Evolutionary conservation across 1,139 yeast species (phyloP).

Genomic region (Zygosaccharomyces sapae): DNA sequence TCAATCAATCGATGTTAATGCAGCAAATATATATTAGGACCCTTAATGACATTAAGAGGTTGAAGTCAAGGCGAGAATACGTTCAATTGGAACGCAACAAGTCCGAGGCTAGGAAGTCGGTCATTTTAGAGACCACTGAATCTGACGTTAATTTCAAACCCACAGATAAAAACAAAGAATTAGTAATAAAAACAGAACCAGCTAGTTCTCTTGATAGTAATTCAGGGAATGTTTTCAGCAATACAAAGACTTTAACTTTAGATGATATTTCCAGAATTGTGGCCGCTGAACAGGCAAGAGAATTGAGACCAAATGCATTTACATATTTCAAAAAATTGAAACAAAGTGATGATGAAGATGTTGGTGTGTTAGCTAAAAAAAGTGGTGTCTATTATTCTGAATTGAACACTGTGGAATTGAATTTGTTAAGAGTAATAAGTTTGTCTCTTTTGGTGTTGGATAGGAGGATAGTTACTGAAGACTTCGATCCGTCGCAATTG

Average conservation of each 20-base stretch:
- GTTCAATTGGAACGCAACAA: conserved; percentile 56
- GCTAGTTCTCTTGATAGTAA: conserved; percentile 6
- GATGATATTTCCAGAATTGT: conserved; percentile 97
- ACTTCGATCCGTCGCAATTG: conserved; percentile 12
- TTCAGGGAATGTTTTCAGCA: conserved; percentile 59
- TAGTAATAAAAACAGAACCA: conserved; percentile 32
- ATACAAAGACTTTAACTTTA: conserved; percentile 80
- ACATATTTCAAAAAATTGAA: conserved; percentile 35
- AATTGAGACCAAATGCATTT: conserved; percentile 51
- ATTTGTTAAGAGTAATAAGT: conserved; percentile 56
- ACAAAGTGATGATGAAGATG: conserved; percentile 30
- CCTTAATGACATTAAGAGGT: conserved; percentile 68
- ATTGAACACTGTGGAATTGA: conserved; percentile 50
- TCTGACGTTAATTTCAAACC: conserved; percentile 18
- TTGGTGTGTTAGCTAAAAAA: conserved; percentile 20
- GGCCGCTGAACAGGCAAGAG: conserved; percentile 95
- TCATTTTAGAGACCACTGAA: conserved; percentile 45
- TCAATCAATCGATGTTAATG: conserved; percentile 26
- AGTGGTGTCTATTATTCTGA: conserved; percentile 65
- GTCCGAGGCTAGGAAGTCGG: conserved; percentile 56
- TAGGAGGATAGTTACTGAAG: conserved; percentile 16
- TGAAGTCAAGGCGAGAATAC: conserved; percentile 71
- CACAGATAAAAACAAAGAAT: conserved; percentile 15
- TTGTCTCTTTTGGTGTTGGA: conserved; percentile 35
- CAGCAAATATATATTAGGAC: conserved; percentile 62